These are phyloP conservation scores for Nitzschia sp. DNA, from an alignment of 108 stramenopile species.

Conservation along the genomic window DNA sequence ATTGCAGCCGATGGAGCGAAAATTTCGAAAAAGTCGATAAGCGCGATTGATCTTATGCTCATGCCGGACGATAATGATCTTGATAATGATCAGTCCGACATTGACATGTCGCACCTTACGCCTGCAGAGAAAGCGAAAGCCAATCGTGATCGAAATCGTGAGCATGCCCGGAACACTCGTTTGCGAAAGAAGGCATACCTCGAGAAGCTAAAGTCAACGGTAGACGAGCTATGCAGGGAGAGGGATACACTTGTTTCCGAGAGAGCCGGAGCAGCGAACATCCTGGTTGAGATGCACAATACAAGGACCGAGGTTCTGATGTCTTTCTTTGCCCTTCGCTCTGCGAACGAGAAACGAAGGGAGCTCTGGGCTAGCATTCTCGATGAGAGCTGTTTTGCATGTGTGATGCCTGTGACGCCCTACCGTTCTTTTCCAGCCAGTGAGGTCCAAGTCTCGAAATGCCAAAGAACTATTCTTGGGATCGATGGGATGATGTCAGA, in stretches of 20 bases:
- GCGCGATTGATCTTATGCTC: background rate
- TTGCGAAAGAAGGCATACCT: conserved; percentile 94
- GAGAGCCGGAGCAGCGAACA: conserved; percentile 67
- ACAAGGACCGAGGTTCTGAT: conserved; percentile 84
- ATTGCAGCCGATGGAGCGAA: background rate
- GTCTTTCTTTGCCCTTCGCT: conserved; percentile 77
- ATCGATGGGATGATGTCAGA: conserved; percentile 95
- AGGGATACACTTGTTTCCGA: conserved; percentile 78
- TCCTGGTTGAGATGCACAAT: conserved; percentile 80
- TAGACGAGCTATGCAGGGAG: conserved; percentile 86
- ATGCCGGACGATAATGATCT: no score
- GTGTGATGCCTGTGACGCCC: conserved; percentile 88
- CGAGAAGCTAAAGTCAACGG: conserved; percentile 88
- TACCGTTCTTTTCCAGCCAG: conserved; percentile 92
- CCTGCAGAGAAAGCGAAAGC: conserved; percentile 63
- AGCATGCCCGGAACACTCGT: conserved; percentile 92
- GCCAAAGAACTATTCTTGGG: conserved; percentile 89
- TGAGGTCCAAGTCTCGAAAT: conserved; percentile 89
- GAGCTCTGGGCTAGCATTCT: conserved; percentile 84
- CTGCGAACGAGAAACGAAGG: conserved; percentile 72
- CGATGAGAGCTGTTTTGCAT: conserved; percentile 85
- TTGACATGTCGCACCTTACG: conserved; percentile 45
- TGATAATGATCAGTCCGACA: conserved; percentile 6
- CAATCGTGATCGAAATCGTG: conserved; percentile 93
- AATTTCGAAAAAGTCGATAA: conserved; percentile 8